Base-by-base conservation (phyloP, 2,329 filamentous ascomycete genomes). In the Fusarium heterosporum region DNA sequence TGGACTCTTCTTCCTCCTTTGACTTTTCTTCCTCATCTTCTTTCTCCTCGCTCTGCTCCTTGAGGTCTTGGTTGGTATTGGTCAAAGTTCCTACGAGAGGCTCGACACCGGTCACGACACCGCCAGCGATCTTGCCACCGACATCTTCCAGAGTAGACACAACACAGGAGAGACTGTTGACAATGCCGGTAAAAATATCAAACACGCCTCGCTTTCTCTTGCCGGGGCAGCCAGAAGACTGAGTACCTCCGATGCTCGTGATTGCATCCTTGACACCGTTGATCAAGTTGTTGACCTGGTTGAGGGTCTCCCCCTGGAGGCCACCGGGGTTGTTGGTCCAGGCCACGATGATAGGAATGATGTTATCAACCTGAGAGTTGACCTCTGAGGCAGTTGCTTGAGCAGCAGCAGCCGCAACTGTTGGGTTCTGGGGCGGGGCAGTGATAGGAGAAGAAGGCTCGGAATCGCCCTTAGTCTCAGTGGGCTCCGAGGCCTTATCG, bases 271-370 rank as follows among this genome's bases (percentile, higher is more conserved):
- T 63, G 40, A 63, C 34, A 10, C 45, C 45, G 6, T 63, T 50
- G 14, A 63, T 48, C n/a, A 63, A 8, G 39, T 50, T 62, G 16
- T 60, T 62, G 6, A 62, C 55, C 34, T 61, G 41, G 40, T 61
- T 53, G 45, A 63, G n/a, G 0, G 56, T 61, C 8, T 61, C 56
- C 1, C 38, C 55, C 34, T 60, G 51, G 34, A 63, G 56, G 1
- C 52, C 52, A 6, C 38, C 50, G 26, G 60, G 56, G 16, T 56
- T 48, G 4, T 63, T 51, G 0, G 45, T 50, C 56, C 56, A 63
- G 8, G 38, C 29, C 11, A 46, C 29, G 4, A 63, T 63, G 12
- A 63, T 60, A 0, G 60, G 60, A 4, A 63, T 63, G 29, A 63
- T 51, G 9, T 47, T 16, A 6, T 42, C 36, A 1, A 63, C 29